These are phyloP conservation scores for Leersia perrieri DNA, from an alignment of 176 grass and related monocot genomes.

Conservation along the genomic window DNA sequence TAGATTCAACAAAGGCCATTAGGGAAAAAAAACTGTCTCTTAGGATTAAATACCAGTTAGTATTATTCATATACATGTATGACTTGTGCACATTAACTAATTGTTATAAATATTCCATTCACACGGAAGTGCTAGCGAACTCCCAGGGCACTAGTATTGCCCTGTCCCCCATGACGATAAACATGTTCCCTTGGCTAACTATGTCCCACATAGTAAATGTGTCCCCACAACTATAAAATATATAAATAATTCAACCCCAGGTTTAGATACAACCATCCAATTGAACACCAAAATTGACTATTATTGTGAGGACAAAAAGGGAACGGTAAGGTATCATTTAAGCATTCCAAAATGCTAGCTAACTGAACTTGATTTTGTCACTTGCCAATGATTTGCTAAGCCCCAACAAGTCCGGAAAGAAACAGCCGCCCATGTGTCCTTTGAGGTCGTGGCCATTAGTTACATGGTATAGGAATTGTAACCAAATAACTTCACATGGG, in stretches of 20 bases:
- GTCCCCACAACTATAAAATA: not conserved
- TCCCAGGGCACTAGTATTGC: not conserved
- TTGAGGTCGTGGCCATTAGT: not conserved
- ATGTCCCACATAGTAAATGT: not conserved
- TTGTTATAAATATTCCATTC: not conserved
- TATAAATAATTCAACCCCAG: not conserved
- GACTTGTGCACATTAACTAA: not conserved
- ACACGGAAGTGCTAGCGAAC: not conserved
- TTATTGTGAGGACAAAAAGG: not conserved
- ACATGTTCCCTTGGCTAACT: not conserved
- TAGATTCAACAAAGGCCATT: too few relatives aligned
- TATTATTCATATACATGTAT: not conserved
- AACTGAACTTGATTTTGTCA: not conserved
- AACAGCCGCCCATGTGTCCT: too few relatives aligned
- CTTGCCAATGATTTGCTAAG: not conserved
- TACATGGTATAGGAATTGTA: not conserved
- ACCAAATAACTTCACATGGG: constrained; percentile 1
- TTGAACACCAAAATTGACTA: not conserved
- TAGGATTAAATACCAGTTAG: not conserved
- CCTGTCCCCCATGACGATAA: not conserved
- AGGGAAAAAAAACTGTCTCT: not conserved
- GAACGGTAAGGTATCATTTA: not conserved
- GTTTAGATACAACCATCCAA: not conserved
- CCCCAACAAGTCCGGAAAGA: not conserved
- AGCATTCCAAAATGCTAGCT: not conserved